phyloP scores from a whole-genome alignment of 352 stramenopile species.

The Pythium oligandrum region DNA sequence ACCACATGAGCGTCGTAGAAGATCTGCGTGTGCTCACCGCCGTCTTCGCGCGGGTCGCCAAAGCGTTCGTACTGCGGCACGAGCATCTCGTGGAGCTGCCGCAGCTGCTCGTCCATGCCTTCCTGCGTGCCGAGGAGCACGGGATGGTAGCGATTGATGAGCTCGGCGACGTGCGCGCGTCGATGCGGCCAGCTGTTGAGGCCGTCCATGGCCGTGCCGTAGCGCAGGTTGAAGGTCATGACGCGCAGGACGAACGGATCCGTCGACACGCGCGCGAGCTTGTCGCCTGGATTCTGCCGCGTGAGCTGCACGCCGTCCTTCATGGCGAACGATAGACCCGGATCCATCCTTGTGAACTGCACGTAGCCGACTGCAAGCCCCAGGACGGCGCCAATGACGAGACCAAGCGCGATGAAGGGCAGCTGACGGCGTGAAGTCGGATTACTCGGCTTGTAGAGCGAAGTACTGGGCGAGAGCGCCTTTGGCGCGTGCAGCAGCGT shows the following conservation, averaged over 20 bases:
- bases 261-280: constrained; percentile 5
- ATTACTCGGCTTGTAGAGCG: constrained; percentile 1
- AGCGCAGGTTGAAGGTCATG: constrained; percentile 41
- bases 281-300: constrained; percentile 1
- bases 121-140: constrained; percentile 28
- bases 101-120: constrained; percentile 26
- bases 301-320: constrained; percentile 4
- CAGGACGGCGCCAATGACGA: background rate
- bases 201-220: constrained; percentile 22
- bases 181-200: constrained; percentile 26
- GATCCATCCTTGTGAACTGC: constrained; percentile 4
- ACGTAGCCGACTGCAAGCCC: constrained; percentile 3
- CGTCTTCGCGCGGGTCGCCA: constrained; percentile 19
- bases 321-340: constrained; percentile 7
- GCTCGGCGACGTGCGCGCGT: constrained; percentile 27
- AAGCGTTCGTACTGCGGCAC: constrained; percentile 26
- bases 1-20: constrained; percentile 33
- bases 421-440: background rate
- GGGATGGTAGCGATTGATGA: constrained; percentile 32
- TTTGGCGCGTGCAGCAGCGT: background rate
- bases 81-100: constrained; percentile 21
- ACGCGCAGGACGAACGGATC: constrained; percentile 19
- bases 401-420: background rate
- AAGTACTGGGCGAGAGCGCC: background rate
- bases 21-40: constrained; percentile 30